Percentiles rank a stretch among this genome's conserved stretches.
Conservation (phyloP, 805 yeast species). For the Starmerella kuoi region DNA sequence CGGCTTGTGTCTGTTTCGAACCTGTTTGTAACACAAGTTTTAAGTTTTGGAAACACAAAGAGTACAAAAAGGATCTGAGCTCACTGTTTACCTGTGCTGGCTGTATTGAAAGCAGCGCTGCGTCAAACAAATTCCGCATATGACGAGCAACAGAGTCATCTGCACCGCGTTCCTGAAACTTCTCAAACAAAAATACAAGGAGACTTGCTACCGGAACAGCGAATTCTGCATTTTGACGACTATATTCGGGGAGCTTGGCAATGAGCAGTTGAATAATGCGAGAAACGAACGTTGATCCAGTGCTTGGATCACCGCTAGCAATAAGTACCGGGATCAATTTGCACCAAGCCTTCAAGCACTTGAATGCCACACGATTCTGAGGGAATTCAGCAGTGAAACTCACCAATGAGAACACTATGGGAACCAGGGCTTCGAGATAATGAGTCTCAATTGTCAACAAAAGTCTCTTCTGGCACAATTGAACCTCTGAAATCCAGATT, state of each 20-base stretch:
- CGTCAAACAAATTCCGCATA: conserved; percentile 57
- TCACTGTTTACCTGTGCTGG: conserved; percentile 55
- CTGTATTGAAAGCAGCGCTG: conserved; percentile 61
- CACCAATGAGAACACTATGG: conserved; percentile 22
- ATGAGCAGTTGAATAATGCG: conserved; percentile 65
- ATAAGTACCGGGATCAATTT: conserved; percentile 63
- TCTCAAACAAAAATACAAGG: conserved; percentile 55
- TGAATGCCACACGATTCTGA: conserved; percentile 38
- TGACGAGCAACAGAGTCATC: conserved; percentile 26
- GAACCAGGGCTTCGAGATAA: conserved; percentile 40
- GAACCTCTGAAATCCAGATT: conserved; percentile 62
- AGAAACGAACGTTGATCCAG: conserved; percentile 55
- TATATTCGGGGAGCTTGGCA: conserved; percentile 65
- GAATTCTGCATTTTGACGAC: conserved; percentile 50
- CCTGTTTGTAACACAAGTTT: conserved; percentile 33
- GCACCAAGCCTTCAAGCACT: conserved; percentile 71
- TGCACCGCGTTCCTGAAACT: conserved; percentile 34
- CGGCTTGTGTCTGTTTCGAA: conserved; percentile 28
- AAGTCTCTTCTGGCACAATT: conserved; percentile 37
- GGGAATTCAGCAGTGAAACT: conserved; percentile 34
- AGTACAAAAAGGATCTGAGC: conserved; percentile 69
- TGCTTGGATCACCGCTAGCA: conserved; percentile 23
- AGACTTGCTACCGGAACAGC: conserved; percentile 69
- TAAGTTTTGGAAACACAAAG: conserved; percentile 55
- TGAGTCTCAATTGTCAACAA: conserved; percentile 41